These are phyloP conservation scores for Lichtheimia ornata DNA, from an alignment of 371 early-diverging fungal genomes.

Conservation along the genomic window DNA sequence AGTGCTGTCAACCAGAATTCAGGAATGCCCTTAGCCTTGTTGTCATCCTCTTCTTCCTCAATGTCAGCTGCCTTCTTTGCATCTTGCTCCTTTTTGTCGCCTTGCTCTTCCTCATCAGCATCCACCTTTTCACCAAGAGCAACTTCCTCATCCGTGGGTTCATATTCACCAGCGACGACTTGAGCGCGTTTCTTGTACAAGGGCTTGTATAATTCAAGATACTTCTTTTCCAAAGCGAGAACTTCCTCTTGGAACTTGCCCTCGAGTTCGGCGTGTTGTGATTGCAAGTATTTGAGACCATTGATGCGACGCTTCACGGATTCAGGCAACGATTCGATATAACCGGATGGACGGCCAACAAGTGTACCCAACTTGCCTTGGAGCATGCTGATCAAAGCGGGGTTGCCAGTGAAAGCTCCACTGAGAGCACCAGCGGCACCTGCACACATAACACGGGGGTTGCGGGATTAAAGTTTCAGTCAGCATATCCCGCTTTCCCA, in stretches of 20 bases:
- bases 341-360: slow-evolving; percentile 81
- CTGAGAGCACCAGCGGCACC: slow-evolving; percentile 11
- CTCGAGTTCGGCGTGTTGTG: slow-evolving; percentile 80
- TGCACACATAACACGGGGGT: background rate
- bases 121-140: slow-evolving; percentile 63
- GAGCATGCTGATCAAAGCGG: slow-evolving; percentile 54
- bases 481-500: too few relatives aligned
- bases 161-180: slow-evolving; percentile 74
- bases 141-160: slow-evolving; percentile 88
- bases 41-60: slow-evolving; percentile 24
- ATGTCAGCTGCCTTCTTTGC: slow-evolving; percentile 38
- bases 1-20: slow-evolving; percentile 95
- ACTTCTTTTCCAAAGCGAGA: slow-evolving; percentile 92
- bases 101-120: slow-evolving; percentile 66
- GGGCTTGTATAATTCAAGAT: slow-evolving; percentile 80
- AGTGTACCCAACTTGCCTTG: slow-evolving; percentile 75
- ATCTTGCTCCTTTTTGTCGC: slow-evolving; percentile 36
- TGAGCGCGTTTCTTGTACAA: slow-evolving; percentile 84
- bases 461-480: too few relatives aligned
- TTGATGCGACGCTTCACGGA: slow-evolving; percentile 83
- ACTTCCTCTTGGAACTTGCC: slow-evolving; percentile 88
- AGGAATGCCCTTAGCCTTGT: slow-evolving; percentile 49
- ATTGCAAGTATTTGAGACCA: slow-evolving; percentile 82
- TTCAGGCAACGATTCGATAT: slow-evolving; percentile 75
- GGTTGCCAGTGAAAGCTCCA: slow-evolving; percentile 42